Conservation (phyloP, 2,329 filamentous ascomycete species). For the Apiospora saccharicola region DNA sequence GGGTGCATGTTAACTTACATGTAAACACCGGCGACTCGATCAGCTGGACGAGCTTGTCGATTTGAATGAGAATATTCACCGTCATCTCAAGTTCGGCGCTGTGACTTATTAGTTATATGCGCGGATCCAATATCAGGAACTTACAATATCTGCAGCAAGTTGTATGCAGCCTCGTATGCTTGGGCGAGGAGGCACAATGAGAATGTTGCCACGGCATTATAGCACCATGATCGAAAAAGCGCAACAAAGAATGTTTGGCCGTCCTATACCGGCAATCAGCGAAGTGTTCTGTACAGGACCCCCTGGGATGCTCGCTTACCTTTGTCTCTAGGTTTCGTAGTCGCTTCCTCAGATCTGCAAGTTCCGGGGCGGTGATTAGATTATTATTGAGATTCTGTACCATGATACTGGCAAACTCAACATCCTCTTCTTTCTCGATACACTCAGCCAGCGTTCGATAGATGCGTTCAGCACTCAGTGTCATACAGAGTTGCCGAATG, state of each 20-base stretch:
- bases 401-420: conserved; percentile 99
- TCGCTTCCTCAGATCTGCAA: conserved; percentile 88
- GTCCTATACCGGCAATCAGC: conserved; percentile 62
- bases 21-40: conserved; percentile 98
- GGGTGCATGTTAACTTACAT: conserved; percentile 65
- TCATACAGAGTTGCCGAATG: conserved; percentile 92
- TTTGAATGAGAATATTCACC: conserved; percentile 97
- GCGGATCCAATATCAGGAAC: conserved; percentile 38
- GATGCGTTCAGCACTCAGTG: conserved; percentile 91
- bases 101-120: conserved; percentile 32
- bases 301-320: conserved; percentile 48
- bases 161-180: conserved; percentile 97
- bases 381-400: conserved; percentile 99
- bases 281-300: neutral
- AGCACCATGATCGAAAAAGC: conserved; percentile 96
- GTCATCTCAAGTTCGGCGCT: conserved; percentile 98
- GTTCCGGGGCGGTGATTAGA: conserved; percentile 93
- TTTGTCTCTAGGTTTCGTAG: conserved; percentile 89
- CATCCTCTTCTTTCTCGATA: conserved; percentile 95
- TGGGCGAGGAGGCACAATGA: conserved; percentile 94
- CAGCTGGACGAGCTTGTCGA: conserved; percentile 96
- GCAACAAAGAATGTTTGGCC: conserved; percentile 95
- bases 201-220: conserved; percentile 97
- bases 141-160: conserved; percentile 93
- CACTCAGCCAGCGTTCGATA: conserved; percentile 96